phyloP scores from a whole-genome alignment of 2,329 filamentous ascomycete species.

The Aspergillus sp. region DNA sequence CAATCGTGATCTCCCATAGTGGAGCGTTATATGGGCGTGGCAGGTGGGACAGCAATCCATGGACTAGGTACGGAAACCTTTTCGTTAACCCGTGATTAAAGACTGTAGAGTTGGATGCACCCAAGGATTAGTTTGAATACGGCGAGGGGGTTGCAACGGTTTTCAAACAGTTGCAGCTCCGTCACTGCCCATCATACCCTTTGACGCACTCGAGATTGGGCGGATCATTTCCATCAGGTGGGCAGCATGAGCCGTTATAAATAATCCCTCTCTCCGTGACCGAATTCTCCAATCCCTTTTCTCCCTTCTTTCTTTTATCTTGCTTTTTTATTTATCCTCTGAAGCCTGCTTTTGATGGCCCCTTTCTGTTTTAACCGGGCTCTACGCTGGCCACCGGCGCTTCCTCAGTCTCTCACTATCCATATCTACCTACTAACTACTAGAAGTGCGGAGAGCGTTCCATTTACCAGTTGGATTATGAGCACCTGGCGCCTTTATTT shows the following conservation, averaged over 20 bases:
- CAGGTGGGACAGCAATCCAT: slow-evolving; percentile 17
- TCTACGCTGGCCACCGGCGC: neutral
- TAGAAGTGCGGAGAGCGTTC: neutral
- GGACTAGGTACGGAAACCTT: slow-evolving; percentile 1
- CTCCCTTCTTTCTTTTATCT: neutral
- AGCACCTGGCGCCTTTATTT: neutral
- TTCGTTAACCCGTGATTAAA: slow-evolving; percentile 3
- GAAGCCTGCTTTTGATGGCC: neutral
- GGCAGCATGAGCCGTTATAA: slow-evolving; percentile 18
- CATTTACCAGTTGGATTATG: neutral
- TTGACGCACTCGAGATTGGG: slow-evolving; percentile 17
- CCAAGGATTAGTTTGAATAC: slow-evolving; percentile 9
- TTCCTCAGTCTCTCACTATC: neutral
- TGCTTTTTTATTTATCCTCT: neutral
- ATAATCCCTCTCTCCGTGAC: slow-evolving; percentile 10
- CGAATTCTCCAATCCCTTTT: slow-evolving; percentile 5
- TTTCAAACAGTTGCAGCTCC: slow-evolving; percentile 8
- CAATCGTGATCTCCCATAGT: slow-evolving; percentile 10
- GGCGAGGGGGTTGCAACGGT: slow-evolving; percentile 1
- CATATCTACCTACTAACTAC: neutral
- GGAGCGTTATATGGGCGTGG: slow-evolving; percentile 19
- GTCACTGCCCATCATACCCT: slow-evolving; percentile 19
- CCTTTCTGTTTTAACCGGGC: neutral
- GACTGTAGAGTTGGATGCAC: slow-evolving; percentile 5
- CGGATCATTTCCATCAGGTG: slow-evolving; percentile 19